Percentiles rank a stretch among this genome's conserved stretches.
Evolutionary conservation across 2,329 filamentous ascomycete genomes (phyloP).

Genomic region (Monilinia aucupariae): DNA sequence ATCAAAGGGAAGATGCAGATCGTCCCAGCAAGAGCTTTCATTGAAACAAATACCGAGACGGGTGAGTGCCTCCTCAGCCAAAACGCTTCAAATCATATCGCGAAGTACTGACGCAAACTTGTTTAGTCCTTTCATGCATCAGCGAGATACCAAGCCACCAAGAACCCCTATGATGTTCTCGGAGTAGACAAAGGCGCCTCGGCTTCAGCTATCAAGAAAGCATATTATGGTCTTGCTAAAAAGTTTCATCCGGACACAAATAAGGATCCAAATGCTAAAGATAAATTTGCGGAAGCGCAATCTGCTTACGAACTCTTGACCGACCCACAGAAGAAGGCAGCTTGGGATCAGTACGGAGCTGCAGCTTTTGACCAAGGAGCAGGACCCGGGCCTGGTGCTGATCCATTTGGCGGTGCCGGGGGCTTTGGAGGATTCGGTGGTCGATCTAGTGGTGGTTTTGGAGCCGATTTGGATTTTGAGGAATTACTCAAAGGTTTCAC

Average conservation of each 20-base stretch:
- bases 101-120: constrained; percentile 6
- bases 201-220: constrained; percentile 88
- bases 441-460: constrained; percentile 57
- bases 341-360: constrained; percentile 85
- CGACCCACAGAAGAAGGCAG: constrained; percentile 86
- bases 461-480: constrained; percentile 87
- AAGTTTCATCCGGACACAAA: constrained; percentile 98
- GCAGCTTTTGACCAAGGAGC: constrained; percentile 76
- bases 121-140: constrained; percentile 33
- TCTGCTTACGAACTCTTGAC: constrained; percentile 89
- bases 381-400: constrained; percentile 49
- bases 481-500: constrained; percentile 85
- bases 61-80: constrained; percentile 22
- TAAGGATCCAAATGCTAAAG: constrained; percentile 88
- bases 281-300: constrained; percentile 90
- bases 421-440: constrained; percentile 47
- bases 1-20: background rate
- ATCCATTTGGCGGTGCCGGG: constrained; percentile 59
- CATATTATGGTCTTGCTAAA: constrained; percentile 95
- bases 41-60: constrained; percentile 22
- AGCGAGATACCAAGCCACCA: constrained; percentile 35
- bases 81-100: background rate
- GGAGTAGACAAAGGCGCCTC: constrained; percentile 80
- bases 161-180: constrained; percentile 82
- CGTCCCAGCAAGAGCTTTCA: background rate